Evolutionary conservation across 768 basidiomycete species (phyloP).

Genomic region (Lactarius tabidus): DNA sequence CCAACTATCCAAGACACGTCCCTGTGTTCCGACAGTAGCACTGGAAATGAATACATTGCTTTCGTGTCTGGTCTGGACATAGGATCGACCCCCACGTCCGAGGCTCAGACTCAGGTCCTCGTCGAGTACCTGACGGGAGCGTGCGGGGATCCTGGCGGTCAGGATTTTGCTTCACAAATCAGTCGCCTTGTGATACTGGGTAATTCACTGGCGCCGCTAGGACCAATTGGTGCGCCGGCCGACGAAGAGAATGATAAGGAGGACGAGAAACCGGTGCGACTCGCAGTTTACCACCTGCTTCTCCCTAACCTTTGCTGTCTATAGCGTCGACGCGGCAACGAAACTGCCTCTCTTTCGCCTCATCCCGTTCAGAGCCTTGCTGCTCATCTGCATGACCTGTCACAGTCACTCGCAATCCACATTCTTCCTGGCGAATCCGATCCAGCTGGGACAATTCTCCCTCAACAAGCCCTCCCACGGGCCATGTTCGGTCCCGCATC

Average conservation of each 20-base stretch:
- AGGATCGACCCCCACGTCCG: constrained; percentile 55
- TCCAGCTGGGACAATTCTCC: constrained; percentile 84
- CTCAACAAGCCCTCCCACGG: constrained; percentile 89
- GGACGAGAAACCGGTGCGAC: constrained; percentile 53
- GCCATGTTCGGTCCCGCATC: constrained; percentile 77
- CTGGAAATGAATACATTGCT: constrained; percentile 68
- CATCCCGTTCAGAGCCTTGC: constrained; percentile 73
- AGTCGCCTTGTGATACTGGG: constrained; percentile 87
- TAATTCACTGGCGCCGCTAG: constrained; percentile 68
- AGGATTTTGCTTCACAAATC: constrained; percentile 61
- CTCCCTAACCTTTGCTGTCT: neutral
- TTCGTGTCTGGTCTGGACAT: constrained; percentile 82
- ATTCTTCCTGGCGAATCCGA: constrained; percentile 85
- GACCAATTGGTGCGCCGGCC: constrained; percentile 30
- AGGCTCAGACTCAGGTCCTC: constrained; percentile 80
- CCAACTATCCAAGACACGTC: constrained; percentile 10
- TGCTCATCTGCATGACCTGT: constrained; percentile 67
- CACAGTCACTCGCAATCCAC: constrained; percentile 76
- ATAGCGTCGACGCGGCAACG: constrained; percentile 65
- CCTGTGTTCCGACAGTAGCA: neutral
- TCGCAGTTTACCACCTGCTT: neutral
- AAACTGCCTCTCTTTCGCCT: constrained; percentile 61
- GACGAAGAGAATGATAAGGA: constrained; percentile 34
- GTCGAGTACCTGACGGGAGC: constrained; percentile 88
- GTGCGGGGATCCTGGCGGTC: constrained; percentile 64